Conservation (phyloP, 1,139 yeast species). For the Kurtzmaniella natalensis region DNA sequence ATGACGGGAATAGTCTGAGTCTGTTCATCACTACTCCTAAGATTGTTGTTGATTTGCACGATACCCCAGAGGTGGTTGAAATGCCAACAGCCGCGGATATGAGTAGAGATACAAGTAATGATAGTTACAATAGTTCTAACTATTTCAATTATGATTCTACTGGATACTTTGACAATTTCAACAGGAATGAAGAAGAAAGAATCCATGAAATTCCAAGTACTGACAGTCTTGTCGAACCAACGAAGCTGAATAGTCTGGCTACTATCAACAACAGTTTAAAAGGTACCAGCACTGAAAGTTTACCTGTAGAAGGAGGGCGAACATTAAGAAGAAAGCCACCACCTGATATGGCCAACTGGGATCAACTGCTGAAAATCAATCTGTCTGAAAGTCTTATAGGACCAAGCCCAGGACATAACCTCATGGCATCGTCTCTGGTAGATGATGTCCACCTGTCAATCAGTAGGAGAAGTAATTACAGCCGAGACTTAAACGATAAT, state of each 20-base stretch:
- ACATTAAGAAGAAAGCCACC: slow-evolving; percentile 24
- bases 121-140: too few species aligned
- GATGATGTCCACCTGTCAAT: neutral
- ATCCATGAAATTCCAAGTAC: too few species aligned
- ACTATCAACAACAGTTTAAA: neutral
- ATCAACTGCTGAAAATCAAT: too few species aligned
- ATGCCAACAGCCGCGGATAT: slow-evolving; percentile 3
- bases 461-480: neutral
- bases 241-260: neutral
- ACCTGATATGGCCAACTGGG: too few species aligned
- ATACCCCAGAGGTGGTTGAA: slow-evolving; percentile 5
- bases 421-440: too few species aligned
- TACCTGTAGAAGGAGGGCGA: slow-evolving; percentile 1
- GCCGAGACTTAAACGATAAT: neutral
- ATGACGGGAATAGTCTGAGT: too few species aligned
- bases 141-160: too few species aligned
- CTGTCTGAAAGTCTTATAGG: too few species aligned
- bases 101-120: neutral
- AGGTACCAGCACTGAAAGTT: neutral
- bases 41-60: slow-evolving; percentile 3
- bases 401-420: too few species aligned
- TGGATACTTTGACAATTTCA: too few species aligned
- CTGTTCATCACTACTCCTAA: slow-evolving; percentile 1
- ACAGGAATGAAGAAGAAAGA: too few species aligned
- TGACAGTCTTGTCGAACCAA: too few species aligned